These are phyloP conservation scores for Fusarium protoensiforme DNA, from an alignment of 2,329 filamentous ascomycete genomes.

Conservation along the genomic window DNA sequence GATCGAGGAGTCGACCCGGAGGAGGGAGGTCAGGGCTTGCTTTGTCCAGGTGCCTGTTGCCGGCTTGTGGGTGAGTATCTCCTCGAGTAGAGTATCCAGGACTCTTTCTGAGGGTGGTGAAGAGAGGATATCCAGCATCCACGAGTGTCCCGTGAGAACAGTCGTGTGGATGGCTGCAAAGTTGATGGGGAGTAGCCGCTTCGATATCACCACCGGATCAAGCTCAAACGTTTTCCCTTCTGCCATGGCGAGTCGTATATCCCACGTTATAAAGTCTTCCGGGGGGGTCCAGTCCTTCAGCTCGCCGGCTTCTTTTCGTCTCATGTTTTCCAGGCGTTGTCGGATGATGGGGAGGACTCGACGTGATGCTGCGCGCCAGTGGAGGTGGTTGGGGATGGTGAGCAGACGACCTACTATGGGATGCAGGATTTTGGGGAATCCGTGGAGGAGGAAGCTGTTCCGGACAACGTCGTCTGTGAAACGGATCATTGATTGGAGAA, in stretches of 20 bases:
- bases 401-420: conserved; percentile 60
- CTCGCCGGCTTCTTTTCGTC: conserved; percentile 50
- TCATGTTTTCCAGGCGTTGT: conserved; percentile 59
- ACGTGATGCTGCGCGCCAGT: conserved; percentile 57
- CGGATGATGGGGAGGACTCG: conserved; percentile 60
- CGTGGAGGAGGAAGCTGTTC: conserved; percentile 56
- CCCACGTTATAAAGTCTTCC: conserved; percentile 69
- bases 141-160: conserved; percentile 60
- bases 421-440: conserved; percentile 60
- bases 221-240: conserved; percentile 58
- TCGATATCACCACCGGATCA: conserved; percentile 59
- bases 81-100: conserved; percentile 55
- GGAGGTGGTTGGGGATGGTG: conserved; percentile 57
- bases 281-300: conserved; percentile 57
- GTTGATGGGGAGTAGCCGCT: conserved; percentile 64
- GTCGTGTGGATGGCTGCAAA: conserved; percentile 71
- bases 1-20: conserved; percentile 62
- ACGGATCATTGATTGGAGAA: conserved; percentile 58
- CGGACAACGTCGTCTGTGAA: conserved; percentile 63
- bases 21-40: conserved; percentile 53
- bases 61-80: conserved; percentile 48
- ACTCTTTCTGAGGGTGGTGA: conserved; percentile 49
- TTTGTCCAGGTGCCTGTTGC: conserved; percentile 57
- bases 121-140: conserved; percentile 59
- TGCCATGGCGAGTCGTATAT: conserved; percentile 60